phyloP scores from a whole-genome alignment of 1,284 basidiomycete species.

The Pterula multifida region DNA sequence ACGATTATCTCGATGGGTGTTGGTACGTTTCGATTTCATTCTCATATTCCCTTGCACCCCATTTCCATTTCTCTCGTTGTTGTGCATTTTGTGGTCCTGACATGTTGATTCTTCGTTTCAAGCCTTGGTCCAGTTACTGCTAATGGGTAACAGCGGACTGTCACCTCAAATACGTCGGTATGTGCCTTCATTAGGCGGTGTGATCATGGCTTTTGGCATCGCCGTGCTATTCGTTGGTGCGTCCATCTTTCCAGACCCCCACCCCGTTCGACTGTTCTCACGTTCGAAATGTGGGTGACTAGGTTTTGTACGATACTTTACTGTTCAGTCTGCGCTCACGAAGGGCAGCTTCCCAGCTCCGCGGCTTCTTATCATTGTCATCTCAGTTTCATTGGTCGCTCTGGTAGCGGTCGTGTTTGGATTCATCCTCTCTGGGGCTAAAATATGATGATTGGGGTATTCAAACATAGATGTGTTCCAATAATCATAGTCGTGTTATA shows the following conservation, averaged over 20 bases:
- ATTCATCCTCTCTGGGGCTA: conserved; percentile 23
- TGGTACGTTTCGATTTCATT: conserved; percentile 19
- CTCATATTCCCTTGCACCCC: conserved; percentile 12
- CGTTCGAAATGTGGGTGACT: too few species aligned
- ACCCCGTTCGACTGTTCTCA: neutral
- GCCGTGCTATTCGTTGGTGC: conserved; percentile 32
- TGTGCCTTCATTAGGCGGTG: conserved; percentile 40
- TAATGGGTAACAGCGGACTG: conserved; percentile 21
- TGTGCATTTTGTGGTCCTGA: neutral
- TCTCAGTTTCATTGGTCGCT: conserved; percentile 27
- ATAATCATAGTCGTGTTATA: too few species aligned
- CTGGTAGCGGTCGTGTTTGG: conserved; percentile 39
- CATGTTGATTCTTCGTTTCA: conserved; percentile 1
- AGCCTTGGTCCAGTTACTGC: conserved; percentile 45
- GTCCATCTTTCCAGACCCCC: conserved; percentile 8
- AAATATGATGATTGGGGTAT: too few species aligned
- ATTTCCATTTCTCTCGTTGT: conserved; percentile 1
- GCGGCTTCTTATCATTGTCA: conserved; percentile 21
- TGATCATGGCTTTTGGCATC: conserved; percentile 33
- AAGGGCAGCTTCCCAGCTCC: conserved; percentile 43
- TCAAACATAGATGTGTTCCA: too few species aligned
- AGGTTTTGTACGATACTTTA: conserved; percentile 43
- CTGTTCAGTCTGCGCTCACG: conserved; percentile 37
- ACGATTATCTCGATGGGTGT: conserved; percentile 35
- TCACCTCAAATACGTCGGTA: conserved; percentile 17